Evolutionary conservation across 768 basidiomycete genomes (phyloP).

Genomic region (Podaxis sp.): DNA sequence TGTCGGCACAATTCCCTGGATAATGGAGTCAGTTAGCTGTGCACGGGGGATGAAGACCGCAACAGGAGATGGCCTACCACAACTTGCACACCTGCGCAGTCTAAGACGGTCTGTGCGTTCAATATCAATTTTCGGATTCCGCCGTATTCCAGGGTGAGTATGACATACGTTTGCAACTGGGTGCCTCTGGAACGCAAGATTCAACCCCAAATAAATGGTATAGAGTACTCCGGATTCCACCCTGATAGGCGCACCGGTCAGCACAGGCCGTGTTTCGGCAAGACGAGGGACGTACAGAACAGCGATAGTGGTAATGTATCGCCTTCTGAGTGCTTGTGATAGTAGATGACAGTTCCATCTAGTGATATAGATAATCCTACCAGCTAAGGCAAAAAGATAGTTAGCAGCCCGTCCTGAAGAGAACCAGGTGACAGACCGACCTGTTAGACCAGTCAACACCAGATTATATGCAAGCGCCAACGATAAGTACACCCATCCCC

Average conservation of each 20-base stretch:
- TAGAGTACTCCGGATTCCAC: slow-evolving; percentile 39
- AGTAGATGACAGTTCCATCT: slow-evolving; percentile 25
- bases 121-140: background rate
- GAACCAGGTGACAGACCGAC: slow-evolving; percentile 18
- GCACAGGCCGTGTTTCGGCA: background rate
- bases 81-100: slow-evolving; percentile 27
- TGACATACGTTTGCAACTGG: slow-evolving; percentile 20
- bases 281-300: slow-evolving; percentile 29
- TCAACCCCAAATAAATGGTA: slow-evolving; percentile 30
- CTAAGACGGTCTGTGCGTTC: slow-evolving; percentile 16
- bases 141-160: background rate
- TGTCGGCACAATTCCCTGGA: slow-evolving; percentile 32
- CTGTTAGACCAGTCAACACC: slow-evolving; percentile 31
- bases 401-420: background rate
- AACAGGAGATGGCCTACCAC: slow-evolving; percentile 22
- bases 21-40: background rate
- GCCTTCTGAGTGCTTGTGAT: slow-evolving; percentile 25
- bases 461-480: slow-evolving; percentile 34
- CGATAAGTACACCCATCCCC: slow-evolving; percentile 31
- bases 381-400: slow-evolving; percentile 22
- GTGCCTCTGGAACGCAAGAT: slow-evolving; percentile 27
- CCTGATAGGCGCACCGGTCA: slow-evolving; percentile 18
- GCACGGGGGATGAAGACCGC: background rate
- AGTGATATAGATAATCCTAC: slow-evolving; percentile 33
- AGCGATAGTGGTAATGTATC: slow-evolving; percentile 32